These are phyloP conservation scores for Populus pruinosa DNA, from an alignment of 345 rosid species.

Conservation along the genomic window DNA sequence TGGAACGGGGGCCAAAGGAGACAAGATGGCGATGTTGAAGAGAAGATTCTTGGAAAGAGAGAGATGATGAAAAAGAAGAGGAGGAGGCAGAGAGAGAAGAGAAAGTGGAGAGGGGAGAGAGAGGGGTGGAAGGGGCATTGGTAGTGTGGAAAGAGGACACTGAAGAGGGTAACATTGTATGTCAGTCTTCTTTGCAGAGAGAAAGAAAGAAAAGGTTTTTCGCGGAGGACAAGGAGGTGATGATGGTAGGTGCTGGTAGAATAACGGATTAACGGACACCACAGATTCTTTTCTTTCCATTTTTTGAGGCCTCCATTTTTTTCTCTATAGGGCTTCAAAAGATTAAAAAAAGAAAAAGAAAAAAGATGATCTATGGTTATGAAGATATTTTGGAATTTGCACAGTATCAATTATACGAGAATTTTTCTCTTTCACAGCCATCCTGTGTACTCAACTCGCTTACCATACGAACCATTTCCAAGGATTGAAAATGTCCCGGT, in stretches of 20 bases:
- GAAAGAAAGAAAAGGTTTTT: neutral
- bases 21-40: slow-evolving; percentile 22
- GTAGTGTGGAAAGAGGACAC: slow-evolving; percentile 29
- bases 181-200: neutral
- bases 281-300: slow-evolving; percentile 6
- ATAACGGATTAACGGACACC: slow-evolving; percentile 38
- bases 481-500: neutral
- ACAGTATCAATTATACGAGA: neutral
- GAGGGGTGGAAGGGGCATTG: slow-evolving; percentile 13
- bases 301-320: neutral
- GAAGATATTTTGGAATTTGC: too few relatives aligned
- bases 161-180: slow-evolving; percentile 30
- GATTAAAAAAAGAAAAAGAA: too few relatives aligned
- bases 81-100: slow-evolving; percentile 23
- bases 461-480: neutral
- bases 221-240: neutral
- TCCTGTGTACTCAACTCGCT: neutral
- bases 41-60: slow-evolving; percentile 19
- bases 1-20: slow-evolving; percentile 23
- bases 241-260: neutral
- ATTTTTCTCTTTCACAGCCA: neutral
- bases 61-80: slow-evolving; percentile 31
- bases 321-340: neutral
- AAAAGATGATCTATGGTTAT: neutral
- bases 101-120: slow-evolving; percentile 10